Conservation (phyloP, 306 rosid genomes). For the Macrotyloma uniflorum region DNA sequence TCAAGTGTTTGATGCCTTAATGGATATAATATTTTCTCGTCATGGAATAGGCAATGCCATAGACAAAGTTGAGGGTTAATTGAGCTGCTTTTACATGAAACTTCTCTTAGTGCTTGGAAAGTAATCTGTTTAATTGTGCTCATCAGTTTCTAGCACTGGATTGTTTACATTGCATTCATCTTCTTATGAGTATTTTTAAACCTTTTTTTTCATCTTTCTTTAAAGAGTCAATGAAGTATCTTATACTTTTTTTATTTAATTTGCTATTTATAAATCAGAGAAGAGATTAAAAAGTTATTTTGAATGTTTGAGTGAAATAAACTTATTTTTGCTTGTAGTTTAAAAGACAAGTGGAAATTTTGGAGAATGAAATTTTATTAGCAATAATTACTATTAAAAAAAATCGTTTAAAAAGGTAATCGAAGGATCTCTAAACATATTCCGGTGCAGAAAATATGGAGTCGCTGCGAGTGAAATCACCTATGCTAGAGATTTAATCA, state of each 20-base stretch:
- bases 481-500: neutral
- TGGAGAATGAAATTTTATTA: neutral
- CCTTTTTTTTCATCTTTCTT: neutral
- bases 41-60: neutral
- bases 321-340: neutral
- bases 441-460: neutral
- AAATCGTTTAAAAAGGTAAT: neutral
- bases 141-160: neutral
- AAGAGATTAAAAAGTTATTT: neutral
- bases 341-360: neutral
- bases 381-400: neutral
- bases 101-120: neutral
- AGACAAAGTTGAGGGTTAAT: neutral
- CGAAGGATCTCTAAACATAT: neutral
- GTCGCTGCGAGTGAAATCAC: neutral
- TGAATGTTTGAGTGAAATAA: neutral
- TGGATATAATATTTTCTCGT: conserved; percentile 20
- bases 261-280: neutral
- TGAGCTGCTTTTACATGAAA: neutral
- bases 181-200: neutral
- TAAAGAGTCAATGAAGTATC: neutral
- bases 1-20: conserved; percentile 20
- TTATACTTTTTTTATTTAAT: neutral
- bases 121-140: neutral
- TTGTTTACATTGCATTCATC: neutral